These are phyloP conservation scores for Psidium guajava DNA, from an alignment of 345 rosid genomes.

Conservation along the genomic window DNA sequence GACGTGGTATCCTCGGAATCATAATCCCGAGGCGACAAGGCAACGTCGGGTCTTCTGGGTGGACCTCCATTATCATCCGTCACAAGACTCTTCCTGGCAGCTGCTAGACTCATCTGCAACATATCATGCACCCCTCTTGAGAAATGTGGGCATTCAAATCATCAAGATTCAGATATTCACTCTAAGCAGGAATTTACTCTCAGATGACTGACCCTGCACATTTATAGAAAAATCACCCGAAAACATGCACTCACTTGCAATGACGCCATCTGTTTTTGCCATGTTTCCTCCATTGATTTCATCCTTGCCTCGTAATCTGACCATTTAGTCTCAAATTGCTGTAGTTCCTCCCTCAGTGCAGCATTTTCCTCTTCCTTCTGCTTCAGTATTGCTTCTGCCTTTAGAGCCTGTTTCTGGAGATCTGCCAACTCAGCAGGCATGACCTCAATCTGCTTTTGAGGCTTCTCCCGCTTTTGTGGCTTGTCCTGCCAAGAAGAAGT, in stretches of 20 bases:
- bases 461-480: conserved; percentile 1
- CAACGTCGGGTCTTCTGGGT: conserved; percentile 39
- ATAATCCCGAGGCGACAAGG: conserved; percentile 44
- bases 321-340: conserved; percentile 62
- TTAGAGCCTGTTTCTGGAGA: conserved; percentile 57
- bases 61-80: conserved; percentile 37
- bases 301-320: conserved; percentile 70
- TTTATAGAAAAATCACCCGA: not conserved
- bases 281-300: conserved; percentile 93
- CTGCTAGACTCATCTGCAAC: conserved; percentile 65
- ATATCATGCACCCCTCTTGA: not conserved
- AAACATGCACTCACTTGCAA: conserved; percentile 50
- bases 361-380: conserved; percentile 81
- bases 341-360: conserved; percentile 62
- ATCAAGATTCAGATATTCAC: not conserved
- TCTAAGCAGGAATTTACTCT: not conserved
- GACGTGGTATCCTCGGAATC: conserved; percentile 65
- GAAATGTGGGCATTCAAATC: not conserved
- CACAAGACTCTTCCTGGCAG: conserved; percentile 63
- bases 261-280: conserved; percentile 88
- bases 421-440: conserved; percentile 47
- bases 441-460: conserved; percentile 41
- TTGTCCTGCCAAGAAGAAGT: conserved; percentile 34
- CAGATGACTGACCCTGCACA: not conserved
- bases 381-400: conserved; percentile 55